Conservation (phyloP, 1,284 basidiomycete genomes). For the Ganoderma multipileum region DNA sequence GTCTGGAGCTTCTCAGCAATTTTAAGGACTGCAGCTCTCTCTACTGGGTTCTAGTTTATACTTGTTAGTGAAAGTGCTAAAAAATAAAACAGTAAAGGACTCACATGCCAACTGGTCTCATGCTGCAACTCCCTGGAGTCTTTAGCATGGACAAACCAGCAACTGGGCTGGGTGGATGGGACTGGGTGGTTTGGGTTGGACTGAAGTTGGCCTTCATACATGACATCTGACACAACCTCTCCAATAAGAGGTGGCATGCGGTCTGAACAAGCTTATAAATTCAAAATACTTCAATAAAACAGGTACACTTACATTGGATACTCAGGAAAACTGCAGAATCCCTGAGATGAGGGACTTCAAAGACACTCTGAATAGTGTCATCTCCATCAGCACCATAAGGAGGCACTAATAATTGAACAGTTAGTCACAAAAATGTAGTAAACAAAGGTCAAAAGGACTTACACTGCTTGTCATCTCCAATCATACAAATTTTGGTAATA, state of each 20-base stretch:
- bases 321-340: constrained; percentile 43
- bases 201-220: constrained; percentile 60
- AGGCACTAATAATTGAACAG: constrained; percentile 45
- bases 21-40: constrained; percentile 47
- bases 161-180: constrained; percentile 35
- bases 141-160: constrained; percentile 55
- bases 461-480: constrained; percentile 83
- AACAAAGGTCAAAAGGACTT: constrained; percentile 25
- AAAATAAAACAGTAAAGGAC: constrained; percentile 19
- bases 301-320: constrained; percentile 49
- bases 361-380: constrained; percentile 48
- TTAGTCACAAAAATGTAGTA: constrained; percentile 6
- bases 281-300: constrained; percentile 4
- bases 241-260: constrained; percentile 83
- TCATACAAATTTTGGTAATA: constrained; percentile 69
- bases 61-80: constrained; percentile 17
- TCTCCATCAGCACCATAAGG: constrained; percentile 55
- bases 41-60: constrained; percentile 50
- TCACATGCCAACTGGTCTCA: constrained; percentile 54
- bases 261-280: constrained; percentile 48
- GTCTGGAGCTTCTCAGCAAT: constrained; percentile 53
- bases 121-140: constrained; percentile 46
- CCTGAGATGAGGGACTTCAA: constrained; percentile 51
- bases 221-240: constrained; percentile 66
- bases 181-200: constrained; percentile 46